Conservation (phyloP, 352 stramenopile genomes). For the Globisporangium canariense region DNA sequence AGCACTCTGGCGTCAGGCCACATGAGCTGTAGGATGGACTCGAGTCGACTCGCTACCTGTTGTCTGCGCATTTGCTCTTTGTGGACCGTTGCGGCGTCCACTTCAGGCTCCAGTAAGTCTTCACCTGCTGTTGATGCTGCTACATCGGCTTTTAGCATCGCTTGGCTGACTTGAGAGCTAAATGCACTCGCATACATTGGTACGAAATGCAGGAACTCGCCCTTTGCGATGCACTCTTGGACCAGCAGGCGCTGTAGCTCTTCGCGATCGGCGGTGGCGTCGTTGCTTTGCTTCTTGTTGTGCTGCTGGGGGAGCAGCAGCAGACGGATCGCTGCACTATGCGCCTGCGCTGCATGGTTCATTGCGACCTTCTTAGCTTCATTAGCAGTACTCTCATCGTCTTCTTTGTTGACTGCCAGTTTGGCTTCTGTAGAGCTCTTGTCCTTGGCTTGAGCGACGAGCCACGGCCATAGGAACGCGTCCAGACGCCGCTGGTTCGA, state of each 20-base stretch:
- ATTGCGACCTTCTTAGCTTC: background rate
- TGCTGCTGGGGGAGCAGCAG: conserved; percentile 5
- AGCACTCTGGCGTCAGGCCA: conserved; percentile 66
- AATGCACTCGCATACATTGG: conserved; percentile 24
- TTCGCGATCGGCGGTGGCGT: conserved; percentile 5
- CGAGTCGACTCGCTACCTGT: conserved; percentile 31
- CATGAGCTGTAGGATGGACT: conserved; percentile 42
- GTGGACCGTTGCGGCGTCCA: conserved; percentile 1
- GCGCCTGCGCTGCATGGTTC: conserved; percentile 13
- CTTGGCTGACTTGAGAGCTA: background rate
- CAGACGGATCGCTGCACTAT: conserved; percentile 18
- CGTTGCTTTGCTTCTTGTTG: conserved; percentile 23
- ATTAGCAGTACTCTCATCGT: background rate
- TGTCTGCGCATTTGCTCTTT: conserved; percentile 28
- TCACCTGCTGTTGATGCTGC: background rate
- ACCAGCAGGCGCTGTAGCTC: conserved; percentile 50
- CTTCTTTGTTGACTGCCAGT: background rate
- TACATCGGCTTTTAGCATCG: background rate
- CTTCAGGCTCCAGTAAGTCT: background rate
- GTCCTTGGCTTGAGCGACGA: conserved; percentile 18
- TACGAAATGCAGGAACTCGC: conserved; percentile 39
- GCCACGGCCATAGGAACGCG: conserved; percentile 59
- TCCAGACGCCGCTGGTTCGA: conserved; percentile 32
- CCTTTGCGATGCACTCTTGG: conserved; percentile 28
- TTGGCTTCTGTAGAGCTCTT: background rate